Base-by-base conservation (phyloP, 2,329 filamentous ascomycete species). In the Phialemonium atrogriseum region DNA sequence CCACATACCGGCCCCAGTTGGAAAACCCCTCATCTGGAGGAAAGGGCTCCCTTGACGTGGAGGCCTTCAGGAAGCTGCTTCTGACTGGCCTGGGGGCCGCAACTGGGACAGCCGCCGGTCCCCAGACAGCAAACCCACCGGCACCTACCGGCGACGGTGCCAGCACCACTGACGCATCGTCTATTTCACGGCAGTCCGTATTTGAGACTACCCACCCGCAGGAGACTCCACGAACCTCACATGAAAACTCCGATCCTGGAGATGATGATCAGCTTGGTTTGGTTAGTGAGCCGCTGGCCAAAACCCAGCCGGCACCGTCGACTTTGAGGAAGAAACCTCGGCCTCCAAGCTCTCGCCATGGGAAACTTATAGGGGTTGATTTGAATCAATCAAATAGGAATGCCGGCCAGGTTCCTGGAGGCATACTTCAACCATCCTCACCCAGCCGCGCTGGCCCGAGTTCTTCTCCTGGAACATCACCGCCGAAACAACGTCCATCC, bases 341-440 rank as follows among this genome's bases (percentile, higher is more conserved):
- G 10, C 83, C 84, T 5, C 80, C 81, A 6, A 85, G 72, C 49
- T 86, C 81, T 31, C 75, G 83, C 33, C 83, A 88, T 57, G 85
- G 85, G 5, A 88, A 81, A 54, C 67, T 79, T 12, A 81, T 89
- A 41, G 75, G 68, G 42, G 53, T 62, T 25, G 59, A 68, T 46
- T 43, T 61, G 37, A 59, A 57, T 32, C 31, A 43, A 64, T 36
- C 43, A 61, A 18, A 37, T 22, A 12, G 50, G 21, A n/a, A 9
- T 23, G 8, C 21, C 21, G n/a, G 21, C 9, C 9, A 23, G 9
- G 21, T 9, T 23, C 21, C 20, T 35, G 30, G 14, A 31, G 31
- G 5, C 24, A 35, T 12, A 14, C 41, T 40, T 18, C 50, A 31
- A 37, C 44, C 43, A 29, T 43, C 35, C 27, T 45, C 36, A 22